Percentiles rank a stretch among this genome's conserved stretches.
phyloP scores from a whole-genome alignment of 208 protist species.

The Angomonas deanei region DNA sequence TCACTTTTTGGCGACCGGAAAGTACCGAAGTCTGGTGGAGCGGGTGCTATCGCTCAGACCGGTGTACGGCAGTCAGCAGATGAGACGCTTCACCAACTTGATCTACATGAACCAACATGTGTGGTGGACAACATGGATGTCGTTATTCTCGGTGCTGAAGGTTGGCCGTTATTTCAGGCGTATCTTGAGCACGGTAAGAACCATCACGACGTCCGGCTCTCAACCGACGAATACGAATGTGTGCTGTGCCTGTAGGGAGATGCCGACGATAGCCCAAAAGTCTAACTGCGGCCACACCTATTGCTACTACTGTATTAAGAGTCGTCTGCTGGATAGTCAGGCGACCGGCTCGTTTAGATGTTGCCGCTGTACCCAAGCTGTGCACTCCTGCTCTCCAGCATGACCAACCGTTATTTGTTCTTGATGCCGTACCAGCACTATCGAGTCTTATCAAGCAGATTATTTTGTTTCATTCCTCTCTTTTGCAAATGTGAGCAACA shows the following conservation, averaged over 20 bases:
- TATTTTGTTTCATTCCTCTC: too few relatives aligned
- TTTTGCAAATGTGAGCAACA: too few relatives aligned
- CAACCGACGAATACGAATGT: slow-evolving; percentile 28
- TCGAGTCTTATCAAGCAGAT: too few relatives aligned
- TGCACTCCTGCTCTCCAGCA: slow-evolving; percentile 45
- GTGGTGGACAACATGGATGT: slow-evolving; percentile 71
- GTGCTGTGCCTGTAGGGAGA: slow-evolving; percentile 72
- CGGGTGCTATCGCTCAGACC: slow-evolving; percentile 74
- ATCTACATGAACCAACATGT: slow-evolving; percentile 89
- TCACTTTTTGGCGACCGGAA: slow-evolving; percentile 80
- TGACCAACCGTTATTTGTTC: slow-evolving; percentile 14
- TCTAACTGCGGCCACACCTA: slow-evolving; percentile 88
- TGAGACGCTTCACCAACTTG: slow-evolving; percentile 76
- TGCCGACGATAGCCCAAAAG: slow-evolving; percentile 59
- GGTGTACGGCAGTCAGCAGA: slow-evolving; percentile 80
- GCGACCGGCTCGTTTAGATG: slow-evolving; percentile 72
- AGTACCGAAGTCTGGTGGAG: slow-evolving; percentile 82
- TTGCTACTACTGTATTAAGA: slow-evolving; percentile 92
- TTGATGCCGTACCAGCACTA: too few relatives aligned
- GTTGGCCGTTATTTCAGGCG: slow-evolving; percentile 60
- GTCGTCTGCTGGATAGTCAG: slow-evolving; percentile 57
- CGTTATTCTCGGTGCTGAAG: slow-evolving; percentile 67
- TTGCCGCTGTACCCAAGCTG: slow-evolving; percentile 51
- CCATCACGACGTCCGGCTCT: slow-evolving; percentile 20
- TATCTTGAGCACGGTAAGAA: slow-evolving; percentile 36